These are phyloP conservation scores for Rutstroemia sp. DNA, from an alignment of 2,329 filamentous ascomycete species.

Conservation along the genomic window DNA sequence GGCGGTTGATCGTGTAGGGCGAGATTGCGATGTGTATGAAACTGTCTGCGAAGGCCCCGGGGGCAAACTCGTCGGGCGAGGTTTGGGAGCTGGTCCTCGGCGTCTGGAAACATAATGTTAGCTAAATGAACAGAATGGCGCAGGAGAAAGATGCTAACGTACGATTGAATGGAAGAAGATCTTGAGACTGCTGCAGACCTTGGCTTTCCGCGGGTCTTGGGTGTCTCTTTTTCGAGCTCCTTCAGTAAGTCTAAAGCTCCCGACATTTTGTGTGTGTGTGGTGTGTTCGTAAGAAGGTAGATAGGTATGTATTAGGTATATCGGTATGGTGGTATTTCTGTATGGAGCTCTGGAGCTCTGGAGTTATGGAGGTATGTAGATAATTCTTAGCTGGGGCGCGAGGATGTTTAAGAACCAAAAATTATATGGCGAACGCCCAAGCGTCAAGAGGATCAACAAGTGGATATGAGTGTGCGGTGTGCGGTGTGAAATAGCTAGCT, in stretches of 20 bases:
- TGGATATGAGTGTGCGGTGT: too few relatives aligned
- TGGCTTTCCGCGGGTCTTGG: not conserved
- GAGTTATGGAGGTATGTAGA: too few relatives aligned
- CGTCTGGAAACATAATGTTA: not conserved
- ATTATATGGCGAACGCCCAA: too few relatives aligned
- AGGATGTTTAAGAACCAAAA: too few relatives aligned
- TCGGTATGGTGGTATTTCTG: not conserved
- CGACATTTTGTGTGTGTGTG: not conserved
- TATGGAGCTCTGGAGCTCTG: too few relatives aligned
- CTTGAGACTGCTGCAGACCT: slow-evolving; percentile 5
- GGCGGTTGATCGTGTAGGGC: slow-evolving; percentile 4
- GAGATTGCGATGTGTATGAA: not conserved
- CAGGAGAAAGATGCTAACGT: not conserved
- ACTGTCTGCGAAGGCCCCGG: not conserved
- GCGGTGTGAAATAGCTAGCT: too few relatives aligned
- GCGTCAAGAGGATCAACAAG: too few relatives aligned
- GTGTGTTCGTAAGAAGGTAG: not conserved
- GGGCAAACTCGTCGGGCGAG: not conserved
- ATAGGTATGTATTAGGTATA: not conserved
- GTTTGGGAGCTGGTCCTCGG: not conserved
- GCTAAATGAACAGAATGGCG: not conserved
- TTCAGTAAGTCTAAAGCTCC: slow-evolving; percentile 1
- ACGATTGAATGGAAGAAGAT: slow-evolving; percentile 8
- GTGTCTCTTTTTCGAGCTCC: slow-evolving; percentile 6
- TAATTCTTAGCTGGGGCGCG: too few relatives aligned